phyloP scores from a whole-genome alignment of 2,329 filamentous ascomycete species.

The Monilinia polystroma region DNA sequence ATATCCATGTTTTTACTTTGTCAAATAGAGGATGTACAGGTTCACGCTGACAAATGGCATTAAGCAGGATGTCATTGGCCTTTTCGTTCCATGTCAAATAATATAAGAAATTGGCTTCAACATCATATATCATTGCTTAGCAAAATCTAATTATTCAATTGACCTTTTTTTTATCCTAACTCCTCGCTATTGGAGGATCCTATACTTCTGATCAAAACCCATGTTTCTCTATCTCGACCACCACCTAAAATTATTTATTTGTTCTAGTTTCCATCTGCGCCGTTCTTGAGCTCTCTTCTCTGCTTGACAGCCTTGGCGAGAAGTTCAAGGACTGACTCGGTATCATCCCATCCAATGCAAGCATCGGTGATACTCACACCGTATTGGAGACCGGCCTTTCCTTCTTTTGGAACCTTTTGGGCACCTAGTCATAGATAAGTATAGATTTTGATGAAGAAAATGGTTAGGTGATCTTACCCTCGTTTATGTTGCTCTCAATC shows the following conservation, averaged over 20 bases:
- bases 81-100: not conserved
- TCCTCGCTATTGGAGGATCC: slow-evolving; percentile 2
- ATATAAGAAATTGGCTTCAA: not conserved
- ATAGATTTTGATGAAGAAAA: not conserved
- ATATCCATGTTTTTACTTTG: not conserved
- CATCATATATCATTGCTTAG: not conserved
- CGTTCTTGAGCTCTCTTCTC: slow-evolving; percentile 53
- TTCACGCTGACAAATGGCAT: slow-evolving; percentile 9
- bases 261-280: slow-evolving; percentile 24
- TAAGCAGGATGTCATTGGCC: slow-evolving; percentile 1
- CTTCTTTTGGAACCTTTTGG: slow-evolving; percentile 89
- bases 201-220: not conserved
- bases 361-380: slow-evolving; percentile 97
- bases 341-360: slow-evolving; percentile 93
- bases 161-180: slow-evolving; percentile 8
- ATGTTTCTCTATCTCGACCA: not conserved
- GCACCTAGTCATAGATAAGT: slow-evolving; percentile 54
- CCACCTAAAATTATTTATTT: too few relatives aligned
- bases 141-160: slow-evolving; percentile 10
- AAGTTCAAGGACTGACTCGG: slow-evolving; percentile 71
- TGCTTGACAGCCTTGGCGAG: slow-evolving; percentile 79
- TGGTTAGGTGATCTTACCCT: slow-evolving; percentile 55
- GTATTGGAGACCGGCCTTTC: slow-evolving; percentile 81
- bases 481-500: slow-evolving; percentile 97
- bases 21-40: not conserved